These are phyloP conservation scores for Cordyceps cateniannulata DNA, from an alignment of 2,329 filamentous ascomycete genomes.

Conservation along the genomic window DNA sequence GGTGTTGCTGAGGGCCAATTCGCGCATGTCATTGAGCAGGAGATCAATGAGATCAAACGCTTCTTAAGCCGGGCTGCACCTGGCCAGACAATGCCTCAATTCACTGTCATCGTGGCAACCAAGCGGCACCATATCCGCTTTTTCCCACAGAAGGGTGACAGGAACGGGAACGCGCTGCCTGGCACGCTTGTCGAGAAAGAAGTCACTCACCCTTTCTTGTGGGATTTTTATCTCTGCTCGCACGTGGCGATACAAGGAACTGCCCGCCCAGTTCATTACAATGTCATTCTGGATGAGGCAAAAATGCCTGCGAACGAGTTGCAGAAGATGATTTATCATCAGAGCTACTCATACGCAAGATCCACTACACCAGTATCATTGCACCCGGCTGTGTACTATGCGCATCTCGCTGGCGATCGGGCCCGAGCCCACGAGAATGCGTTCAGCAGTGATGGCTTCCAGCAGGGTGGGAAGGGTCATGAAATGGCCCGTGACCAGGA, in stretches of 20 bases:
- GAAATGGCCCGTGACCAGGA: slow-evolving; percentile 32
- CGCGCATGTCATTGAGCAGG: slow-evolving; percentile 67
- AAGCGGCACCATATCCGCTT: slow-evolving; percentile 95
- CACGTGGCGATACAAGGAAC: slow-evolving; percentile 85
- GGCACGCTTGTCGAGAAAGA: slow-evolving; percentile 84
- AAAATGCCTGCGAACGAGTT: slow-evolving; percentile 60
- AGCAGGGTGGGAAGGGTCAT: slow-evolving; percentile 37
- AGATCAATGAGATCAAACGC: slow-evolving; percentile 65
- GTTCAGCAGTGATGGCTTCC: slow-evolving; percentile 37
- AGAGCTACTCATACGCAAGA: slow-evolving; percentile 87
- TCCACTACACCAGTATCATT: slow-evolving; percentile 89
- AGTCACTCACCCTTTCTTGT: slow-evolving; percentile 85
- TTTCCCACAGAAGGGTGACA: slow-evolving; percentile 69
- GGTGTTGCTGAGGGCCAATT: slow-evolving; percentile 89
- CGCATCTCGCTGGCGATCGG: slow-evolving; percentile 79
- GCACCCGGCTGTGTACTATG: slow-evolving; percentile 90
- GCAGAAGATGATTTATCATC: slow-evolving; percentile 86
- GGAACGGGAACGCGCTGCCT: slow-evolving; percentile 74
- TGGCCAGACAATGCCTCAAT: slow-evolving; percentile 45
- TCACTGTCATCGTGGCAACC: slow-evolving; percentile 81
- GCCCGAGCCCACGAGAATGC: slow-evolving; percentile 66
- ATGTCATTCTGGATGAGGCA: slow-evolving; percentile 79
- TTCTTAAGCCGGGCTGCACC: slow-evolving; percentile 39
- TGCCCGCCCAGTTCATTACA: slow-evolving; percentile 85
- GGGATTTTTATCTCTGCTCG: slow-evolving; percentile 68